Evolutionary conservation across 2,329 filamentous ascomycete species (phyloP), one percentile per base, ranked within the genome.

Genomic region (Xylariaceae sp.): DNA sequence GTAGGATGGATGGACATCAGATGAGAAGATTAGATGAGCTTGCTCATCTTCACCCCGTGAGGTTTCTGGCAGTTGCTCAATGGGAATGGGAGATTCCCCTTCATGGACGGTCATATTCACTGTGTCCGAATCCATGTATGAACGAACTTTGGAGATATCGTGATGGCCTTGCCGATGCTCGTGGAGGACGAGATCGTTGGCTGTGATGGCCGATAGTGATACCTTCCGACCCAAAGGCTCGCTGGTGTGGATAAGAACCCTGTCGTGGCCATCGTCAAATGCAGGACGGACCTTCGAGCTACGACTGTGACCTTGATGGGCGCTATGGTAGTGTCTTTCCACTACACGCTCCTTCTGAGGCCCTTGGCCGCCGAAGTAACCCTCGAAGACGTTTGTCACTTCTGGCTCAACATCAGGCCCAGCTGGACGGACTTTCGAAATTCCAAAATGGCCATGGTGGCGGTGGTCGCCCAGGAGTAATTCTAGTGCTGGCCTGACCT

Each of bases 341-440:
- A n/a, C n/a, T n/a, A n/a, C n/a, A n/a, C n/a, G n/a, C n/a, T n/a
- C n/a, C n/a, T n/a, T n/a, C n/a, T n/a, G n/a, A n/a, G n/a, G n/a
- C n/a, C n/a, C n/a, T n/a, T n/a, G n/a, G n/a, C n/a, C n/a, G n/a
- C n/a, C n/a, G n/a, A n/a, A n/a, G n/a, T n/a, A n/a, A n/a, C n/a
- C n/a, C n/a, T n/a, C n/a, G n/a, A n/a, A n/a, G n/a, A n/a, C n/a
- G n/a, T n/a, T n/a, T n/a, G n/a, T n/a, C n/a, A n/a, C n/a, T n/a
- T n/a, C n/a, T n/a, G n/a, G n/a, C n/a, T n/a, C n/a, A n/a, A n/a
- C n/a, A n/a, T n/a, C n/a, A n/a, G n/a, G n/a, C n/a, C n/a, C 27
- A 22, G 47, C 35, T 29, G 44, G 40, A 15, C 43, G 44, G 17
- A 53, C 43, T 37, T 47, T 51, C 2, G 46, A 50, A 12, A 47